Percentiles rank a stretch among this genome's conserved stretches.
These are phyloP conservation scores for Serendipita sp. DNA, from an alignment of 768 basidiomycete species.

Conservation along the genomic window DNA sequence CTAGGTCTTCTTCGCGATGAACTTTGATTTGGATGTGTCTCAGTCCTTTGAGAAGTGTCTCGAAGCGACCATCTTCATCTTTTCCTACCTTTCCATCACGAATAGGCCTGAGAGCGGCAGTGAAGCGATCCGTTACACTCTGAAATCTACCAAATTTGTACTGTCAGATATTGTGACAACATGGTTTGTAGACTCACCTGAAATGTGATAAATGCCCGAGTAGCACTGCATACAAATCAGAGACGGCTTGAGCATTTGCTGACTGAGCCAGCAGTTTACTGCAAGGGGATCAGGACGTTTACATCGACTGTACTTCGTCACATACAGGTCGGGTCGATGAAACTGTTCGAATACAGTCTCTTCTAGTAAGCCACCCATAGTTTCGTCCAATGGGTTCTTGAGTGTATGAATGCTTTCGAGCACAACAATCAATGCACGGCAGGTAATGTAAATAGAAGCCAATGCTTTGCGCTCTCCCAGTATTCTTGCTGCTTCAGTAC, in stretches of 20 bases:
- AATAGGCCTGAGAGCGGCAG: slow-evolving; percentile 60
- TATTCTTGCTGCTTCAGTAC: slow-evolving; percentile 32
- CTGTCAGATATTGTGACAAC: neutral
- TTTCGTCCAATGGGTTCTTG: slow-evolving; percentile 63
- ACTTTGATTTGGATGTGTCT: slow-evolving; percentile 77
- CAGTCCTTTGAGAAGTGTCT: slow-evolving; percentile 69
- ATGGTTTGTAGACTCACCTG: slow-evolving; percentile 32
- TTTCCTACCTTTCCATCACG: slow-evolving; percentile 61
- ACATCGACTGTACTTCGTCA: neutral
- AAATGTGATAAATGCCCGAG: slow-evolving; percentile 69
- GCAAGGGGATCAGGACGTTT: slow-evolving; percentile 10
- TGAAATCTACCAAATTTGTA: slow-evolving; percentile 40
- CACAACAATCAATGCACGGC: slow-evolving; percentile 65
- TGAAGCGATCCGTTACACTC: slow-evolving; percentile 84
- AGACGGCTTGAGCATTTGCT: slow-evolving; percentile 63
- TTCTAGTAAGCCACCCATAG: slow-evolving; percentile 66
- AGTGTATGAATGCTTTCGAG: slow-evolving; percentile 40
- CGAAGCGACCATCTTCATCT: slow-evolving; percentile 66
- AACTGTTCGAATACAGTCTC: slow-evolving; percentile 81
- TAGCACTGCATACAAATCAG: slow-evolving; percentile 69
- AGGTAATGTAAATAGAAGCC: slow-evolving; percentile 79
- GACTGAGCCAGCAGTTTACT: slow-evolving; percentile 44
- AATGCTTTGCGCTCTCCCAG: slow-evolving; percentile 58
- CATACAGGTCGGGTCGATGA: slow-evolving; percentile 40
- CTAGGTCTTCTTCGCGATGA: slow-evolving; percentile 85